Evolutionary conservation across 2,329 filamentous ascomycete species (phyloP), one percentile per base, ranked within the genome.

Genomic region (Periglandula ipomoeae): DNA sequence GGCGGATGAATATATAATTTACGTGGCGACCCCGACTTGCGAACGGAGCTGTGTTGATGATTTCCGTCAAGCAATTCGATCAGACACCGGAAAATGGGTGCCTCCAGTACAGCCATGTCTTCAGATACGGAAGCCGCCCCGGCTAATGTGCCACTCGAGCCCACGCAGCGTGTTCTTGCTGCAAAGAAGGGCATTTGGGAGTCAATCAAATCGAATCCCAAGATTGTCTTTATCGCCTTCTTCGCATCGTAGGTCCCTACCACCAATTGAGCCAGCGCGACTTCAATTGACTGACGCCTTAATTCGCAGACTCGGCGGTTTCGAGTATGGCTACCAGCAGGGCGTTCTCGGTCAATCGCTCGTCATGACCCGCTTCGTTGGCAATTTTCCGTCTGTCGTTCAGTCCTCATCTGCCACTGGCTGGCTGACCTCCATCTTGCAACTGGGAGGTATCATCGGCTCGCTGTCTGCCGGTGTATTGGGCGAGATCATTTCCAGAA

Each of bases 311-410:
- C 68, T 75, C 20, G 72, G 72, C 50, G 73, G 73, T 20, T 71
- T 76, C 42, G 69, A 72, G 50, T 76, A 74, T 68, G 73, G 73
- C 47, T 76, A 75, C 55, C 73, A 78, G 50, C 75, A 78, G 55
- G 75, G 74, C 44, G 73, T 79, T 1, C 61, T 79, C 3, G 73
- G 74, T 27, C 72, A 77, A 54, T 73, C 73, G 11, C 64, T 78
- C 3, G 73, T 75, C 55, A 79, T 78, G 44, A 40, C 44, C 74
- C 65, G 70, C 9, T 78, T 78, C 60, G 68, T 61, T 9, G 59
- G 67, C 32, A 71, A 73, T 52, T 77, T 78, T 55, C 74, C 73
- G 0, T 63, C 65, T 1, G 67, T 76, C 8, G 67, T 73, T 34
- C 50, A 64, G 7, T 74, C 71, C 0, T 68, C 71, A 15, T 66